phyloP scores from a whole-genome alignment of 768 basidiomycete species.

The Fistulinella prunicolor region DNA sequence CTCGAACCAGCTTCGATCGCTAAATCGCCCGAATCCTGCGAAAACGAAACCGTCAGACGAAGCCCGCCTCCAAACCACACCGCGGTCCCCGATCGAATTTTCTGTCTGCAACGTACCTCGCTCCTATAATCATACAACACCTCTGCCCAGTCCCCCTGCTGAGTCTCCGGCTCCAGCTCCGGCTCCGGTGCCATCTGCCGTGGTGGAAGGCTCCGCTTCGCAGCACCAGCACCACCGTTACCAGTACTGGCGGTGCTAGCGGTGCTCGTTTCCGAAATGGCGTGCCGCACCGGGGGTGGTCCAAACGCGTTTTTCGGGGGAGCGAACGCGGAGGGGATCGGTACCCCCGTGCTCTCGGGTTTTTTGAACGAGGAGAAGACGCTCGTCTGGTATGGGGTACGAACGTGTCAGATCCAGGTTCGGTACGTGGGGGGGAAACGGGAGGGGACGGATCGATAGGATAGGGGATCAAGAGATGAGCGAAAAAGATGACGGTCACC shows the following conservation, averaged over 20 bases:
- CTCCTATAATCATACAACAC: conserved; percentile 74
- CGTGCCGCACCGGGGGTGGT: conserved; percentile 52
- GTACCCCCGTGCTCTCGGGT: conserved; percentile 40
- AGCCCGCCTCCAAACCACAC: not conserved
- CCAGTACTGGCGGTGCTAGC: too few relatives aligned
- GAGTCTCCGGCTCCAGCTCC: conserved; percentile 36
- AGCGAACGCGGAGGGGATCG: conserved; percentile 38
- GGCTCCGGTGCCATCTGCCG: not conserved
- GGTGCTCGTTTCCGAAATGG: conserved; percentile 19
- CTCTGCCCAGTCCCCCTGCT: conserved; percentile 71
- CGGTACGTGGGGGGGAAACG: too few relatives aligned
- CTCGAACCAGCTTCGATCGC: conserved; percentile 52
- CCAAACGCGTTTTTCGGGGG: conserved; percentile 44
- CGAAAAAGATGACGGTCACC: not conserved
- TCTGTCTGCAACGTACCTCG: conserved; percentile 36
- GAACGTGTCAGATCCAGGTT: too few relatives aligned
- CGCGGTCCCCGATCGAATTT: not conserved
- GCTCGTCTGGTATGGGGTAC: conserved; percentile 14
- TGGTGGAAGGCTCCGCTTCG: not conserved
- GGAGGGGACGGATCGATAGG: too few relatives aligned
- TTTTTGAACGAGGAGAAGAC: conserved; percentile 25
- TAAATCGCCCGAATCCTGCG: conserved; percentile 71
- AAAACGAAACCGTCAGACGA: too few relatives aligned
- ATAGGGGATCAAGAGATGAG: too few relatives aligned
- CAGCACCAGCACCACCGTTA: too few relatives aligned